Evolutionary conservation across 371 early-diverging fungal species (phyloP).

Genomic region (Umbelopsis sp.): DNA sequence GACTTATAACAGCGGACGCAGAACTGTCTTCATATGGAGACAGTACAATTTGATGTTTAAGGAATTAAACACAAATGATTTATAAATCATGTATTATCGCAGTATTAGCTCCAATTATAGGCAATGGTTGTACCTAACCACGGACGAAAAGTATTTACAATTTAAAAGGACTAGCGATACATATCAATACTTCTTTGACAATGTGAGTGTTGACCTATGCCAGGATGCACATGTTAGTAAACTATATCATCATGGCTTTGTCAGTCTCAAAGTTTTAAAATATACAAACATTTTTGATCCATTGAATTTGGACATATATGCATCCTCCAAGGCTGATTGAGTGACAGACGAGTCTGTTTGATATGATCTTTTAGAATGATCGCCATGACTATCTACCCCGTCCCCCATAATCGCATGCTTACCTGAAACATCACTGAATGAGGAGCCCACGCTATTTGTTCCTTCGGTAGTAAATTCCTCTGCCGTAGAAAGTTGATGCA

Average conservation of each 20-base stretch:
- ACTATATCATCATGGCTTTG: not conserved
- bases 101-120: too few relatives aligned
- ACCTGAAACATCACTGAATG: conserved; percentile 61
- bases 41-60: too few relatives aligned
- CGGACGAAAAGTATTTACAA: too few relatives aligned
- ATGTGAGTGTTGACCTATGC: not conserved
- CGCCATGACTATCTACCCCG: not conserved
- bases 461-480: conserved; percentile 25
- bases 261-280: not conserved
- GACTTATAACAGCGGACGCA: too few relatives aligned
- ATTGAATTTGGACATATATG: conserved; percentile 58
- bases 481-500: not conserved
- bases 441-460: conserved; percentile 56
- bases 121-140: too few relatives aligned
- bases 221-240: not conserved
- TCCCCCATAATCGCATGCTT: not conserved
- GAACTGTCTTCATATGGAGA: too few relatives aligned
- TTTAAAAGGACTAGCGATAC: too few relatives aligned
- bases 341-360: conserved; percentile 57
- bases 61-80: too few relatives aligned
- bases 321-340: conserved; percentile 65
- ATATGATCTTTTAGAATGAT: not conserved
- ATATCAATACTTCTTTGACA: not conserved
- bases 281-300: conserved; percentile 56
- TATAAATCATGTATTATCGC: too few relatives aligned